A percentile compares a stretch with the other conserved stretches of the same genome.
phyloP scores from a whole-genome alignment of 2,329 filamentous ascomycete genomes.

The Lecanicillium sp. region DNA sequence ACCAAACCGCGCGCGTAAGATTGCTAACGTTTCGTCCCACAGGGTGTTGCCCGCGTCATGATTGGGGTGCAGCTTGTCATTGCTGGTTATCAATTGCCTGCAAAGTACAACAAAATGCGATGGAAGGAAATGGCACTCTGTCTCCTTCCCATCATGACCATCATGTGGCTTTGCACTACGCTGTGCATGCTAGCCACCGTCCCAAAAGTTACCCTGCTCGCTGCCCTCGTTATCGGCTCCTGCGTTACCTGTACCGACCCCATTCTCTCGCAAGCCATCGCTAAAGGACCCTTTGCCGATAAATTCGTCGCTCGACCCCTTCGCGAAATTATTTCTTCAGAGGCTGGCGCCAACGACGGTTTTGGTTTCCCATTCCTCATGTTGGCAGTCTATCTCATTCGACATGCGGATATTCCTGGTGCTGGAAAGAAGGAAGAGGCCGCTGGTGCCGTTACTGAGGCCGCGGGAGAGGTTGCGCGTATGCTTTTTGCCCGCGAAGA shows the following conservation, averaged over 20 bases:
- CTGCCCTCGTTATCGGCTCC: slow-evolving; percentile 48
- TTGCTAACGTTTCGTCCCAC: neutral
- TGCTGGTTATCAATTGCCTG: slow-evolving; percentile 52
- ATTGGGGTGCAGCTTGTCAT: slow-evolving; percentile 57
- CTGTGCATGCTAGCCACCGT: slow-evolving; percentile 46
- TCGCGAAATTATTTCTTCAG: slow-evolving; percentile 53
- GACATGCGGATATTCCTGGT: slow-evolving; percentile 35
- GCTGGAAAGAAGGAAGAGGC: slow-evolving; percentile 9
- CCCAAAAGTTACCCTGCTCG: slow-evolving; percentile 43
- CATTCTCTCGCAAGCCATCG: slow-evolving; percentile 52
- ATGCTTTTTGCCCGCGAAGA: slow-evolving; percentile 15
- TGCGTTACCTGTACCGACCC: slow-evolving; percentile 56
- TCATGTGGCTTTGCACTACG: slow-evolving; percentile 53
- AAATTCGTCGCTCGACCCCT: slow-evolving; percentile 50
- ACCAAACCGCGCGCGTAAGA: neutral
- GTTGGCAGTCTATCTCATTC: slow-evolving; percentile 47
- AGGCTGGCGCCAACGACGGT: slow-evolving; percentile 54
- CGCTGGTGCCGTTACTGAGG: neutral
- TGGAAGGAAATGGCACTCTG: slow-evolving; percentile 47
- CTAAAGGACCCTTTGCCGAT: slow-evolving; percentile 48
- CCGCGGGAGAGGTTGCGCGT: neutral
- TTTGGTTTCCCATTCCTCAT: slow-evolving; percentile 55
- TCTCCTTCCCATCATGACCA: slow-evolving; percentile 50
- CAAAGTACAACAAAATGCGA: slow-evolving; percentile 40
- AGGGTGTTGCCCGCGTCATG: slow-evolving; percentile 47